A percentile compares a stretch with the other conserved stretches of the same genome.
Conservation (phyloP, 228 moss, liverwort and hornwort genomes). For the Sphagnum fallax region DNA sequence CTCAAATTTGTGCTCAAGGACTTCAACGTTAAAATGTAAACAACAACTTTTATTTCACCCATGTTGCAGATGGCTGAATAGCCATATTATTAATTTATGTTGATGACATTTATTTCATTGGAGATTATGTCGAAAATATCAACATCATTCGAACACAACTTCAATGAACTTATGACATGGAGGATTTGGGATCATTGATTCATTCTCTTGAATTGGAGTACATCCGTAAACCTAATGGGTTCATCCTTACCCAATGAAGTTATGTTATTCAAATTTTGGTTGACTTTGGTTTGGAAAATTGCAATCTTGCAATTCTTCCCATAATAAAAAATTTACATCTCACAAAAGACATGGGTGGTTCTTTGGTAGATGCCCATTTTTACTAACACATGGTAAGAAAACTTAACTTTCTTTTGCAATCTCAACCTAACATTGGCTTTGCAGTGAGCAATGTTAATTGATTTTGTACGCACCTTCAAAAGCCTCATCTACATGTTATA, state of each 20-base stretch:
- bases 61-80: too few relatives aligned
- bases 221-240: background rate
- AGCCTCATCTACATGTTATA: background rate
- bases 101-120: background rate
- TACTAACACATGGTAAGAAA: background rate
- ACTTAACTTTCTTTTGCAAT: background rate
- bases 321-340: background rate
- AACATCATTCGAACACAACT: background rate
- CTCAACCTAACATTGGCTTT: background rate
- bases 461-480: background rate
- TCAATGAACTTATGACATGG: background rate
- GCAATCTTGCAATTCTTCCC: background rate
- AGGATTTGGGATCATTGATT: background rate
- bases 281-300: background rate
- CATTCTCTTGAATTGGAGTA: background rate
- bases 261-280: background rate
- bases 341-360: background rate
- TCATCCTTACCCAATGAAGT: background rate
- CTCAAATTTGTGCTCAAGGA: background rate
- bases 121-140: background rate
- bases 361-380: background rate
- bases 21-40: background rate
- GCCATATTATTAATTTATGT: background rate
- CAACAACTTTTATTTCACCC: constrained; percentile 2
- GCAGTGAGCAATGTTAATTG: background rate